phyloP scores from a whole-genome alignment of 1,139 yeast species.

The Neolecta irregularis region DNA sequence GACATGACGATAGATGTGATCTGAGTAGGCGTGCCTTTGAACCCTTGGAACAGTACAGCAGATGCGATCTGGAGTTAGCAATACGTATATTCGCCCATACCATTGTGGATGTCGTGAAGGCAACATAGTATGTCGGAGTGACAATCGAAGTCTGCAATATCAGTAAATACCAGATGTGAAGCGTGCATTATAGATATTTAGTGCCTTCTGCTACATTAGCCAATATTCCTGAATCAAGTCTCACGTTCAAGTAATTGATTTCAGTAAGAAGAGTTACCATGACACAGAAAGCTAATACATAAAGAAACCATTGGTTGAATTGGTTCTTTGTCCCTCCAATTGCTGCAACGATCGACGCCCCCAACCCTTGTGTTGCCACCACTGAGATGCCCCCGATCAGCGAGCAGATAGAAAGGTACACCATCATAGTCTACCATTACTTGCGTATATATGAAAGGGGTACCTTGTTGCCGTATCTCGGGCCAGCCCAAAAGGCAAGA shows the following conservation, averaged over 20 bases:
- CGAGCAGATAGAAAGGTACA: constrained; percentile 14
- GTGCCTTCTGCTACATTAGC: constrained; percentile 9
- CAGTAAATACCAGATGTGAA: not conserved
- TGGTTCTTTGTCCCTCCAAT: constrained; percentile 14
- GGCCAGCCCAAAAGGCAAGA: constrained; percentile 13
- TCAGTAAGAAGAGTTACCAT: constrained; percentile 12
- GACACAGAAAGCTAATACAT: constrained; percentile 12
- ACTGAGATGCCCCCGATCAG: constrained; percentile 15
- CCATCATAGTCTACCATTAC: constrained; percentile 7
- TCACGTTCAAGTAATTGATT: constrained; percentile 13
- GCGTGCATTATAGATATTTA: constrained; percentile 12
- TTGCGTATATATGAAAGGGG: not conserved
- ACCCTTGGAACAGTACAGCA: constrained; percentile 14
- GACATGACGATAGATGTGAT: constrained; percentile 13
- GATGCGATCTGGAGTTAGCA: no score
- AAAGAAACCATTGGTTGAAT: constrained; percentile 15
- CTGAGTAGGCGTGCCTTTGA: constrained; percentile 12
- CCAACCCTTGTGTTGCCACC: constrained; percentile 15
- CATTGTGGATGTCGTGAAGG: constrained; percentile 14
- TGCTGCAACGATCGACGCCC: constrained; percentile 14
- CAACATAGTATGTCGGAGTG: constrained; percentile 14
- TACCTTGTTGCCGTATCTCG: constrained; percentile 11
- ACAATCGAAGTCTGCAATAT: constrained; percentile 12
- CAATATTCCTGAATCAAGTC: not conserved
- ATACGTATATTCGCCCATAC: no score